Conservation (phyloP, 805 yeast genomes). For the Grigorovia jiainica region DNA sequence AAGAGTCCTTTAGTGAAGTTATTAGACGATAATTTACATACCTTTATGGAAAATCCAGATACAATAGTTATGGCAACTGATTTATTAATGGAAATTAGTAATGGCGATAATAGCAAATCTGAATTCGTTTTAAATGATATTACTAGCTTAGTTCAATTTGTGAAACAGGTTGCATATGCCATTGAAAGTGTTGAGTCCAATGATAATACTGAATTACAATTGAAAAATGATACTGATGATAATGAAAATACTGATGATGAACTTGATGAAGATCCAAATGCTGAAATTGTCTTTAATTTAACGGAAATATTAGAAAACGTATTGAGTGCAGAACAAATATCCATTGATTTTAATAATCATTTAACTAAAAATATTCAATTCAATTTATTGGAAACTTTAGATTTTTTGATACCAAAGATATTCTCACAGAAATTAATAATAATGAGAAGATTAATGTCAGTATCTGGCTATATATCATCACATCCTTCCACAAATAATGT, state of each 20-base stretch:
- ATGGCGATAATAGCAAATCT: neutral
- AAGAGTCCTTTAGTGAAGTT: conserved; percentile 12
- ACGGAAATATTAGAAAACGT: conserved; percentile 16
- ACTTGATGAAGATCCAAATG: conserved; percentile 13
- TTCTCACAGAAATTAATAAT: conserved; percentile 24
- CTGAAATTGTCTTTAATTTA: conserved; percentile 15
- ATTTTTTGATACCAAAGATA: conserved; percentile 10
- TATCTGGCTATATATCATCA: conserved; percentile 23
- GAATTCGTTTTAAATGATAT: conserved; percentile 7
- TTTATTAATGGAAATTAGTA: conserved; percentile 8
- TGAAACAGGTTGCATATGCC: conserved; percentile 8
- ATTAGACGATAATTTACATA: conserved; percentile 7
- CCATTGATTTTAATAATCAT: conserved; percentile 7
- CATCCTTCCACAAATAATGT: conserved; percentile 15
- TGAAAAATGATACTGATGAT: conserved; percentile 6
- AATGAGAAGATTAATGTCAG: conserved; percentile 22
- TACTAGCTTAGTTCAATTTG: conserved; percentile 8
- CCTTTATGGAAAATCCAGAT: conserved; percentile 11
- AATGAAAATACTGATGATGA: conserved; percentile 8
- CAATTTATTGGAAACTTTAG: conserved; percentile 11
- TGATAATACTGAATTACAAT: conserved; percentile 6
- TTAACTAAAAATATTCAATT: conserved; percentile 11
- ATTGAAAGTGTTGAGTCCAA: conserved; percentile 5
- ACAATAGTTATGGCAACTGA: conserved; percentile 14
- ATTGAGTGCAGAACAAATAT: conserved; percentile 8